Base-by-base conservation (phyloP, 805 yeast genomes). In the Starmerella etchellsii region DNA sequence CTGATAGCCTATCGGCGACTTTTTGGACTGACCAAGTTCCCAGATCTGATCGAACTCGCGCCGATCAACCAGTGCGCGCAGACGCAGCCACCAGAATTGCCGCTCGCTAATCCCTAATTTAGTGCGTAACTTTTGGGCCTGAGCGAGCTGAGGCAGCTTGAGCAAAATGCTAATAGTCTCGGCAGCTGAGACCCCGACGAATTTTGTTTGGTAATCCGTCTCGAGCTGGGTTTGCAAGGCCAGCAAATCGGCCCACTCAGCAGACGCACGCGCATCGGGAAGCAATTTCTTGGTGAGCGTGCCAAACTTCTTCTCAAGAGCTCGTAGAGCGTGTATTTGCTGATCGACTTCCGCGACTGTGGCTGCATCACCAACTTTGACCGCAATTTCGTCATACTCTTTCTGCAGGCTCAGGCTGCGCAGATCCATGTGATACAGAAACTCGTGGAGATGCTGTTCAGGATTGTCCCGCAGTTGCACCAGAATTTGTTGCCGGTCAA, bases 1-100 rank as follows among this genome's bases (percentile, higher is more conserved):
- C 44, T 67, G 68, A 44, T 77, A 78, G 0, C 88, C 85, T 31
- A 84, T 80, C 0, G 82, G 80, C 0, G 91, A 73, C 46, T 73
- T 77, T 34, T 63, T 66, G 9, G 58, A 29, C 2, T 61, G 64
- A 0, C 76, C 70, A 51, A 75, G 69, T 24, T 71, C 69, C 48
- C 66, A 68, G 24, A 82, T 55, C 29, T 70, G 73, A 16, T 71
- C 75, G 62, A 74, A 78, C 32, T 72, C 71, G 6, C 70, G 65
- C 2, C 66, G 52, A 4, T 64, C 57, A 0, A 74, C 64, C 25
- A 71, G 62, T 1, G 66, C 65, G 14, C 70, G 67, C 21, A 81
- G 56, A 25, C 72, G 70, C 14, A 71, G 57, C 58, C 70, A 70
- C 57, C 76, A 71, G 44, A 67, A 68, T 44, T 76, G 75, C 41